These are phyloP conservation scores for Cerioporus squamosus DNA, from an alignment of 1,284 basidiomycete genomes.

Conservation along the genomic window DNA sequence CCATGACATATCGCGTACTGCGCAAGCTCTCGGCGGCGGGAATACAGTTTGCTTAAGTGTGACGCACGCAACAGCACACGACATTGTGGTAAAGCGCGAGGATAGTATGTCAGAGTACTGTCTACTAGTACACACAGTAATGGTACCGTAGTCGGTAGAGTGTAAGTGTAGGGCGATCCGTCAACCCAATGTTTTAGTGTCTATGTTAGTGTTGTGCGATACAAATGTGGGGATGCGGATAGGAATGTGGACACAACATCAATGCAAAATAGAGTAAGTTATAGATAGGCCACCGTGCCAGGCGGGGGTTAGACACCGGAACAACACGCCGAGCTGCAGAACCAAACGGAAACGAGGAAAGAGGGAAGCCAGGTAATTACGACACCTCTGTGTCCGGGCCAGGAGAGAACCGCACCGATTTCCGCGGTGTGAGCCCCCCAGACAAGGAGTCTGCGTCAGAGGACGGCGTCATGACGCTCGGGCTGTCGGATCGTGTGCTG, in stretches of 20 bases:
- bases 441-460: conserved; percentile 31
- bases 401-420: conserved; percentile 59
- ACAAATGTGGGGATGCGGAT: neutral
- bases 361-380: neutral
- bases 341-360: neutral
- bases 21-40: conserved; percentile 1
- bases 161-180: neutral
- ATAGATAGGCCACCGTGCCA: conserved; percentile 2
- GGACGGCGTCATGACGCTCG: conserved; percentile 16
- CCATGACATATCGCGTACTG: conserved; percentile 12
- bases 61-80: neutral
- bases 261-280: conserved; percentile 2
- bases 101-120: too few relatives aligned
- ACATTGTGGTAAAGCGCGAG: neutral
- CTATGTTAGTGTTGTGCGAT: neutral
- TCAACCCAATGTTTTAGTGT: too few relatives aligned
- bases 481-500: conserved; percentile 19
- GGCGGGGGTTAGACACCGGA: neutral
- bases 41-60: too few relatives aligned
- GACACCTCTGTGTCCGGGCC: conserved; percentile 4
- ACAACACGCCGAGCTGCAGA: neutral
- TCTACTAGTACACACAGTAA: neutral
- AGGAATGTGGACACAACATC: neutral
- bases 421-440: conserved; percentile 36
- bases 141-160: neutral